Conservation (phyloP, 1,284 basidiomycete genomes). For the Pascua sp. region DNA sequence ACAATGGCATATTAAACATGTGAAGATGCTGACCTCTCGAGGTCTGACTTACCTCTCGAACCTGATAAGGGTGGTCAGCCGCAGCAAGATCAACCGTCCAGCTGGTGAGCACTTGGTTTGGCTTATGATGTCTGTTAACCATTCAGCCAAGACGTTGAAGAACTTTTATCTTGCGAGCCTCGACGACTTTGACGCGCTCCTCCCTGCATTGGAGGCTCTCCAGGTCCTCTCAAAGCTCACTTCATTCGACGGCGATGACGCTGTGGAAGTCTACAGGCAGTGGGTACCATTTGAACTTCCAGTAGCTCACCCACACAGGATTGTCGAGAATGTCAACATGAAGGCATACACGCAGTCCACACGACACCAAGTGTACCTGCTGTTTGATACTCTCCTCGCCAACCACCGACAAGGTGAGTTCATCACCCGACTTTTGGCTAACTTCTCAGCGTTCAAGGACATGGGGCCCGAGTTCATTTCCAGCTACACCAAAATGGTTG, state of each 20-base stretch:
- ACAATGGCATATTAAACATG: background rate
- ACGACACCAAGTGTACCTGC: slow-evolving; percentile 74
- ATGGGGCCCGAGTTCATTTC: slow-evolving; percentile 68
- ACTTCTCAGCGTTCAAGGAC: slow-evolving; percentile 59
- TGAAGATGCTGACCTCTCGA: slow-evolving; percentile 5
- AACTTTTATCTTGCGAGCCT: slow-evolving; percentile 82
- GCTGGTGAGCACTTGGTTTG: slow-evolving; percentile 58
- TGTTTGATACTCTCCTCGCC: slow-evolving; percentile 76
- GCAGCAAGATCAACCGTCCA: slow-evolving; percentile 70
- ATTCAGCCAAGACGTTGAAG: slow-evolving; percentile 70
- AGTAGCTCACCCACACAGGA: slow-evolving; percentile 49
- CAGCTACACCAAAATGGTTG: slow-evolving; percentile 73
- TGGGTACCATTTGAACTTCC: slow-evolving; percentile 48
- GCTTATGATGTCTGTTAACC: slow-evolving; percentile 1
- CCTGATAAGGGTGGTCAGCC: slow-evolving; percentile 62
- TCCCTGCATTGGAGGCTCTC: slow-evolving; percentile 72
- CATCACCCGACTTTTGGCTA: background rate
- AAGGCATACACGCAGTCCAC: slow-evolving; percentile 75
- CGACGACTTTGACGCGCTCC: slow-evolving; percentile 75
- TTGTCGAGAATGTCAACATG: slow-evolving; percentile 77
- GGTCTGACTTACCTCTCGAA: slow-evolving; percentile 51
- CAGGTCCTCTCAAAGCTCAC: slow-evolving; percentile 63
- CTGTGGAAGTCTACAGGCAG: slow-evolving; percentile 65
- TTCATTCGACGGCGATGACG: slow-evolving; percentile 68
- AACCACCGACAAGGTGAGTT: slow-evolving; percentile 66